These are phyloP conservation scores for Alternaria brassicicola DNA, from an alignment of 2,329 filamentous ascomycete species.

Conservation along the genomic window DNA sequence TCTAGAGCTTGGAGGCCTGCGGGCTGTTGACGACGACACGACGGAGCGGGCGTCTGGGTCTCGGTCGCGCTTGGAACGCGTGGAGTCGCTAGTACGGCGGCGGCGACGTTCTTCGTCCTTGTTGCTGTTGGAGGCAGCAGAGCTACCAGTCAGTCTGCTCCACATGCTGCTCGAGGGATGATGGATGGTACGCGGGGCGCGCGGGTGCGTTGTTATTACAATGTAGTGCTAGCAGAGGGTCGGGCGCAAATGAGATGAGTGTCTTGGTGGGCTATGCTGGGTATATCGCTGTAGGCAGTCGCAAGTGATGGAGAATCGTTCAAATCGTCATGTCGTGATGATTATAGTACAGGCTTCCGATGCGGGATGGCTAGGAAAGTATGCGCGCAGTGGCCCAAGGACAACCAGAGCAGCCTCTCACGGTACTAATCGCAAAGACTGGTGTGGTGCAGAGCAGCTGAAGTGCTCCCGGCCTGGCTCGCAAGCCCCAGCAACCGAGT, in stretches of 20 bases:
- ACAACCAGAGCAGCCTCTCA: conserved; percentile 22
- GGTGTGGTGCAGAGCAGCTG: conserved; percentile 33
- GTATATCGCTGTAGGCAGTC: conserved; percentile 32
- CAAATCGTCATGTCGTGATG: conserved; percentile 26
- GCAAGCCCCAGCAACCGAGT: conserved; percentile 12
- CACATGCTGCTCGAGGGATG: conserved; percentile 42
- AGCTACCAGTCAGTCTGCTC: conserved; percentile 46
- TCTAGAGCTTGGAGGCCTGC: conserved; percentile 39
- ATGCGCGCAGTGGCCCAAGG: conserved; percentile 28
- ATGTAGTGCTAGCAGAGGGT: conserved; percentile 18
- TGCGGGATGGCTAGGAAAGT: conserved; percentile 17
- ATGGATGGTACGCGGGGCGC: conserved; percentile 10
- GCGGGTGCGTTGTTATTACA: conserved; percentile 25
- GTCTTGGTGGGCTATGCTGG: conserved; percentile 25
- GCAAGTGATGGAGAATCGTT: conserved; percentile 26
- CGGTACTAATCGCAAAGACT: conserved; percentile 22
- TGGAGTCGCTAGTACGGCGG: conserved; percentile 30
- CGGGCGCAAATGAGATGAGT: conserved; percentile 28
- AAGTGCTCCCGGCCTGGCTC: conserved; percentile 23
- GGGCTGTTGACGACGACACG: conserved; percentile 44
- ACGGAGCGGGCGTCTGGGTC: conserved; percentile 41
- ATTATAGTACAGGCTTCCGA: conserved; percentile 20
- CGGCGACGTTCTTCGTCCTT: conserved; percentile 39
- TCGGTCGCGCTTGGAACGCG: conserved; percentile 42
- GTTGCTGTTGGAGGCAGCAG: conserved; percentile 30